Conservation (phyloP, 2,329 filamentous ascomycete species). For the Paraphoma sp. region DNA sequence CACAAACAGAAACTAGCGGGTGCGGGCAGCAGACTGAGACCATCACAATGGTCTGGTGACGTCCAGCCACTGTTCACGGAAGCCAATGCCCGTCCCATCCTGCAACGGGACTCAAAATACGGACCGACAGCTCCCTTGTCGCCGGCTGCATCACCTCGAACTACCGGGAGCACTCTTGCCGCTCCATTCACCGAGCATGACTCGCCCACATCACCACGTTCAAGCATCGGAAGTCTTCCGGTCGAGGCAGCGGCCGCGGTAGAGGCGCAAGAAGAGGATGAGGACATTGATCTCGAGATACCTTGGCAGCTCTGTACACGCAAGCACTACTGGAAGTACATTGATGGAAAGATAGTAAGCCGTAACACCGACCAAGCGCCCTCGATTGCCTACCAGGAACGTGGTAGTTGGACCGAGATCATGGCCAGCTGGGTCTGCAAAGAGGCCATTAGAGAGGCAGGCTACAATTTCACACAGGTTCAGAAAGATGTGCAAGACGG, state of each 20-base stretch:
- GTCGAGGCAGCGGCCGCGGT: conserved; percentile 40
- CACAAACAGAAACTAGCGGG: conserved; percentile 15
- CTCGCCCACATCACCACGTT: conserved; percentile 30
- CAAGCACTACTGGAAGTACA: conserved; percentile 43
- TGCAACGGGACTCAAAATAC: conserved; percentile 22
- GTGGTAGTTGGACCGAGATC: conserved; percentile 45
- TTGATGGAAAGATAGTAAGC: conserved; percentile 40
- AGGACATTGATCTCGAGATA: conserved; percentile 40
- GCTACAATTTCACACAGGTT: conserved; percentile 36
- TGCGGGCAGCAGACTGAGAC: conserved; percentile 11
- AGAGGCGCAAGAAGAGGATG: conserved; percentile 40
- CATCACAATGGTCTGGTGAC: conserved; percentile 23
- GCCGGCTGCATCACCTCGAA: conserved; percentile 32
- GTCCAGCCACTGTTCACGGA: conserved; percentile 41
- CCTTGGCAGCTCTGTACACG: conserved; percentile 45
- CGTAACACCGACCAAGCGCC: conserved; percentile 37
- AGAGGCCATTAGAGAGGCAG: conserved; percentile 45
- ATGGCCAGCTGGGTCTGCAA: conserved; percentile 47
- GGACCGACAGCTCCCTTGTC: conserved; percentile 34
- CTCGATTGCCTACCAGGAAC: conserved; percentile 35
- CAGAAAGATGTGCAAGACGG: conserved; percentile 42
- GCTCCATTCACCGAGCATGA: conserved; percentile 10
- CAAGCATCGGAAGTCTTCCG: conserved; percentile 34
- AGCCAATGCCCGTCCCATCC: conserved; percentile 26
- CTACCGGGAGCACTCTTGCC: conserved; percentile 21